A percentile compares a stretch with the other conserved stretches of the same genome.
These are phyloP conservation scores for Salix viminalis DNA, from an alignment of 345 rosid genomes.

Conservation along the genomic window DNA sequence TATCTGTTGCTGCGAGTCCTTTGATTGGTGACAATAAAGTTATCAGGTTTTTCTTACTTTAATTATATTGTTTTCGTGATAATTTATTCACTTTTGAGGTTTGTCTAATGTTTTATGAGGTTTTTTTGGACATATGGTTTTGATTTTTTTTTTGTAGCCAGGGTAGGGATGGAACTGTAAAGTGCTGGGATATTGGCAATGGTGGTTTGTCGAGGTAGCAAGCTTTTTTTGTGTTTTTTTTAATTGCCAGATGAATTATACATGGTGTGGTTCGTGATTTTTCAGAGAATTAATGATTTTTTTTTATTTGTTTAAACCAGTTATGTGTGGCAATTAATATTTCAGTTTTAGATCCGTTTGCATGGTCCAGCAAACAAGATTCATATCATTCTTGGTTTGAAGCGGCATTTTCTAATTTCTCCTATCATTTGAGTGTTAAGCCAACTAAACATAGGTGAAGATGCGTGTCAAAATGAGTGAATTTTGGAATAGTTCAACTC, in stretches of 20 bases:
- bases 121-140: not conserved
- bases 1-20: slow-evolving; percentile 59
- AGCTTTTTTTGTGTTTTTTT: not conserved
- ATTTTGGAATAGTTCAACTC: too few relatives aligned
- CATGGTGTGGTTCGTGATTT: not conserved
- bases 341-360: too few relatives aligned
- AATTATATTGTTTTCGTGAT: not conserved
- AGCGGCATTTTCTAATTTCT: too few relatives aligned
- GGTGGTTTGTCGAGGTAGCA: slow-evolving; percentile 76
- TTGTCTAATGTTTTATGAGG: not conserved
- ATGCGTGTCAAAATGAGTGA: too few relatives aligned
- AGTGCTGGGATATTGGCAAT: slow-evolving; percentile 80
- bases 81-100: not conserved
- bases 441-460: too few relatives aligned
- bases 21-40: slow-evolving; percentile 59
- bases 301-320: too few relatives aligned
- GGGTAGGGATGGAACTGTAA: slow-evolving; percentile 93
- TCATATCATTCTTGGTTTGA: too few relatives aligned
- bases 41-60: slow-evolving; percentile 44
- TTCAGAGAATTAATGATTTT: too few relatives aligned
- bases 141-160: slow-evolving; percentile 43
- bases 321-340: too few relatives aligned
- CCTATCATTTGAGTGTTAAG: too few relatives aligned
- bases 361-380: too few relatives aligned
- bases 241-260: not conserved